A percentile compares a stretch with the other conserved stretches of the same genome.
Conservation (phyloP, 2,329 filamentous ascomycete genomes). For the Elsinoe perseae region DNA sequence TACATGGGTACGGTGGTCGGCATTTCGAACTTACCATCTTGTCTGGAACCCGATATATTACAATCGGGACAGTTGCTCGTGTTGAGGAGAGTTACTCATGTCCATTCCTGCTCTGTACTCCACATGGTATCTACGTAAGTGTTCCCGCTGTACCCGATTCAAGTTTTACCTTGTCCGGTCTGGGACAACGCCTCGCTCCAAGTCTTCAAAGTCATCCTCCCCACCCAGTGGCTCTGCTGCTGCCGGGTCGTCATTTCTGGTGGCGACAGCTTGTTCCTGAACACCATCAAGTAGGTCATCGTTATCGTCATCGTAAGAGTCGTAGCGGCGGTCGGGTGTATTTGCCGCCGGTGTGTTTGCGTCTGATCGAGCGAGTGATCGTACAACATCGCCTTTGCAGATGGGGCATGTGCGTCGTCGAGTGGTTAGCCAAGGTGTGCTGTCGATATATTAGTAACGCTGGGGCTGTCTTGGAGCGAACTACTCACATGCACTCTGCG, state of each 20-base stretch:
- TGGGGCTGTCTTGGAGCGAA: neutral
- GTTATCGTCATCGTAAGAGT: conserved; percentile 21
- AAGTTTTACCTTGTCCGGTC: conserved; percentile 17
- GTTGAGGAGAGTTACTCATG: neutral
- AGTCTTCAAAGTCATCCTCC: conserved; percentile 29
- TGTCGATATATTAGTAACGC: conserved; percentile 32
- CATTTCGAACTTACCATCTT: neutral
- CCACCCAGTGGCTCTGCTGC: conserved; percentile 26
- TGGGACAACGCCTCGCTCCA: conserved; percentile 27
- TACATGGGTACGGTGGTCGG: neutral
- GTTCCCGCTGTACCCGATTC: neutral
- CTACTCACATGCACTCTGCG: conserved; percentile 90
- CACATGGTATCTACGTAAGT: conserved; percentile 10
- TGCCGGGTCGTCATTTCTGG: conserved; percentile 28
- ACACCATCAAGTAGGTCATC: conserved; percentile 24
- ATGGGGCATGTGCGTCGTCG: conserved; percentile 95
- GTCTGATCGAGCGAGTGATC: conserved; percentile 30
- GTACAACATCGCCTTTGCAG: conserved; percentile 93
- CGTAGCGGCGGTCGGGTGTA: conserved; percentile 19
- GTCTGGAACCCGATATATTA: neutral
- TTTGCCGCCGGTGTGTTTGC: conserved; percentile 16
- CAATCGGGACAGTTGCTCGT: neutral
- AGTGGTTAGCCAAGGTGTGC: conserved; percentile 93
- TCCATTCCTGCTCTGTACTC: neutral
- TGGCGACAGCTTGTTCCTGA: conserved; percentile 28